phyloP scores from a whole-genome alignment of 2,329 filamentous ascomycete genomes.

The Mycocentrospora acerina region DNA sequence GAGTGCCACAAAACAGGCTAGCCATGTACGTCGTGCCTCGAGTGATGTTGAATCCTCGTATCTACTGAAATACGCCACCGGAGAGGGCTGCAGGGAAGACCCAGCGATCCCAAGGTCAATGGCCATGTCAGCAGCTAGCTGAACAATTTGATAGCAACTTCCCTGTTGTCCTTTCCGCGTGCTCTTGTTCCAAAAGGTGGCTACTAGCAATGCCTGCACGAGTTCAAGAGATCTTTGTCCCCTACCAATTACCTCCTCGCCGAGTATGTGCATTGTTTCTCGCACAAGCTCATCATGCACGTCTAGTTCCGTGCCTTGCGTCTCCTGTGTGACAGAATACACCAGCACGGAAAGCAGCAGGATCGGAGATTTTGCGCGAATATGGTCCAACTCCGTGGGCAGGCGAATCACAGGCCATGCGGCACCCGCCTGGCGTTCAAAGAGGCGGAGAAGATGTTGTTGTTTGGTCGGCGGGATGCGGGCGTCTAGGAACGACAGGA shows the following conservation, averaged over 20 bases:
- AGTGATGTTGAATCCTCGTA: slow-evolving; percentile 21
- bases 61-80: slow-evolving; percentile 22
- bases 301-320: slow-evolving; percentile 19
- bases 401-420: slow-evolving; percentile 24
- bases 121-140: slow-evolving; percentile 32
- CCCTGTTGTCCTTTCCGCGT: slow-evolving; percentile 18
- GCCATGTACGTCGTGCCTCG: slow-evolving; percentile 32
- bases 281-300: slow-evolving; percentile 28
- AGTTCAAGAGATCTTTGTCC: slow-evolving; percentile 29
- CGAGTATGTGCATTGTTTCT: slow-evolving; percentile 23
- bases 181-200: slow-evolving; percentile 25
- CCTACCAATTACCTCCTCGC: slow-evolving; percentile 21
- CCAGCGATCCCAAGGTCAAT: slow-evolving; percentile 32
- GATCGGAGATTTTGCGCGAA: slow-evolving; percentile 25
- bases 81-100: slow-evolving; percentile 22
- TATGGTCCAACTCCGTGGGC: slow-evolving; percentile 9
- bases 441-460: slow-evolving; percentile 19
- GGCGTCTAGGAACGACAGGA: slow-evolving; percentile 22
- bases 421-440: slow-evolving; percentile 15
- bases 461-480: slow-evolving; percentile 22
- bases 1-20: slow-evolving; percentile 28
- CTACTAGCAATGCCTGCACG: slow-evolving; percentile 29
- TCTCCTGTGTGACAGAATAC: slow-evolving; percentile 20
- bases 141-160: slow-evolving; percentile 28
- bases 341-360: slow-evolving; percentile 23